These are phyloP conservation scores for Abelmoschus esculentus DNA, from an alignment of 345 rosid species.

Conservation along the genomic window DNA sequence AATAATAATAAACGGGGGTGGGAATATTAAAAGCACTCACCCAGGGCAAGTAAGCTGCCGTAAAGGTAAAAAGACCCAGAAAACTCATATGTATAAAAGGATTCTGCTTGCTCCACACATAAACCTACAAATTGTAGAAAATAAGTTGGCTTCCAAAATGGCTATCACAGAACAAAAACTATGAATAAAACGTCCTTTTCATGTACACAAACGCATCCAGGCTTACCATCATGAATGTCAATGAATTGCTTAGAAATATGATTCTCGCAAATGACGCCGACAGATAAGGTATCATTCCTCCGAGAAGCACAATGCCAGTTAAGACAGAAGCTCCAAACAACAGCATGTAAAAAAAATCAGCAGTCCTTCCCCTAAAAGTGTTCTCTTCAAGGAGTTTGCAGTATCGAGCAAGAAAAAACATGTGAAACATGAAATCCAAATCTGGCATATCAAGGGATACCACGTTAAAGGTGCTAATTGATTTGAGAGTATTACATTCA, in stretches of 20 bases:
- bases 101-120: constrained; percentile 99
- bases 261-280: constrained; percentile 84
- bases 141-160: neutral
- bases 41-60: constrained; percentile 97
- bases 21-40: constrained; percentile 34
- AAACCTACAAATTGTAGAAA: constrained; percentile 42
- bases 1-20: neutral
- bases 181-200: constrained; percentile 5
- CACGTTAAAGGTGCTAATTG: constrained; percentile 1
- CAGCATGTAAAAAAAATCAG: constrained; percentile 98
- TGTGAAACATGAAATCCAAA: constrained; percentile 96
- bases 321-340: constrained; percentile 81
- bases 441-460: constrained; percentile 35
- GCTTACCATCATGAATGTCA: constrained; percentile 98
- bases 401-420: constrained; percentile 98
- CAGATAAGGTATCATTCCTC: constrained; percentile 90
- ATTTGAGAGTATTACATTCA: neutral
- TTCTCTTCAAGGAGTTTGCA: constrained; percentile 98
- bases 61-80: constrained; percentile 88
- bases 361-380: constrained; percentile 95
- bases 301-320: constrained; percentile 80
- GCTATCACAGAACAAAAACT: neutral
- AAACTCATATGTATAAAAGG: constrained; percentile 98
- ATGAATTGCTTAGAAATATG: constrained; percentile 93
- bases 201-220: constrained; percentile 3